Base-by-base conservation (phyloP, 2,329 filamentous ascomycete species). In the Westerdykella sp. region DNA sequence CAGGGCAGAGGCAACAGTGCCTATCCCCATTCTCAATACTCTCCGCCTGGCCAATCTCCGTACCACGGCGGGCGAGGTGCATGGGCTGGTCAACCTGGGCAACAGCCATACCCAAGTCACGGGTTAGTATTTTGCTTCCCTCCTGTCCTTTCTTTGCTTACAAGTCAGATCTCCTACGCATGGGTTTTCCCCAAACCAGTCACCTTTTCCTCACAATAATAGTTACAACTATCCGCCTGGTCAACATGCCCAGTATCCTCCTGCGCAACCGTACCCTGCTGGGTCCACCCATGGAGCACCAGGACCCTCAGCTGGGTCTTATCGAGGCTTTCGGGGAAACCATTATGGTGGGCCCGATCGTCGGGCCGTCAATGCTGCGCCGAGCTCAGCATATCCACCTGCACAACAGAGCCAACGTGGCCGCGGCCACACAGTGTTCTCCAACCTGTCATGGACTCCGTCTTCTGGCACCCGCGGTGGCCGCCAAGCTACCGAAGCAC, bases 361-460 rank as follows among this genome's bases (percentile, higher is more conserved):
- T 46, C 69, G 73, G 34, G 30, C 70, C 62, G 63, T 61, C 42
- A 58, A 59, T 11, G 22, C 47, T 32, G 41, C 40, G 15, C 37
- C 45, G 12, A 70, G 69, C 23, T 72, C 79, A 39, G 74, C 74
- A 34, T 69, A 69, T 21, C 73, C 76, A 25, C 62, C 61, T 39
- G 54, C 64, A 1, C 59, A 65, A 31, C 54, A 66, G 15, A 68
- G 70, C 25, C 76, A 83, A 40, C 80, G 81, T 30, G 71, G 77
- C 50, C 74, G 71, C 28, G 71, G 73, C 35, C 59, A 58, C 11
- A 64, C 63, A 49, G 71, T 82, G 68, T 78, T 84, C 72, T 75
- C 82, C 67, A 80, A 85, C 67, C 63, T 81, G 2, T 85, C 87
- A 37, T 90, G 87, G 84, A 84, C 78, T 43, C 75, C 80, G 35